Base-by-base conservation (phyloP, 257 asterid genomes). In the Fraxinus anomala region DNA sequence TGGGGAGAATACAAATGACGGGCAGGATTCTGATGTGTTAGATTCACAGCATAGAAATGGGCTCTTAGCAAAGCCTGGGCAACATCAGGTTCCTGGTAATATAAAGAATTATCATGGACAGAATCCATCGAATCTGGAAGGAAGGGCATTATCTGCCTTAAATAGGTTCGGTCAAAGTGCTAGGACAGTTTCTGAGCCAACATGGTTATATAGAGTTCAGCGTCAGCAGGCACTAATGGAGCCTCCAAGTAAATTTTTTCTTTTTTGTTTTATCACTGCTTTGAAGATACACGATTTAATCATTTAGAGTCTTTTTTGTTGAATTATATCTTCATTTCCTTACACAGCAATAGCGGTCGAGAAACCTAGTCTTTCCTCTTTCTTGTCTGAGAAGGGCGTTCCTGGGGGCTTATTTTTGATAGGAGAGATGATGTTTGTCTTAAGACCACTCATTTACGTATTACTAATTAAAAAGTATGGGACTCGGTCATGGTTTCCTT, bases 71-170 rank as follows among this genome's bases (percentile, higher is more conserved):
- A 68, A 80, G 75, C 86, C 88, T n/a, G 82, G 86, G 47, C 89
- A 72, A 24, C 85, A 70, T 44, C 88, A 80, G 54, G 79, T 84
- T 68, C 67, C 90, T 59, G 84, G 84, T 85, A 79, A 73, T 83
- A 59, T 82, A 65, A 81, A 54, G 39, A 84, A 82, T 79, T 72
- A 79, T 65, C 86, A 77, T 17, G 94, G 83, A 54, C 92, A 73
- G 61, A 68, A 79, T 80, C 87, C 86, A 59, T 78, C 79, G 86
- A 88, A 81, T 86, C 96, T 88, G 77, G 98, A 96, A 85, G 98
- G 97, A 72, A 91, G 92, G 86, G 99, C 99, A 7, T 73, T 92
- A 83, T 92, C 93, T 33, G 99, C 99, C 87, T 92, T 96, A 76
- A 92, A 49, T 84, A 91, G 91, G 68, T 93, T 96, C 21, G 99